Conservation (phyloP, 2,329 filamentous ascomycete genomes). For the Anisogramma anomala region DNA sequence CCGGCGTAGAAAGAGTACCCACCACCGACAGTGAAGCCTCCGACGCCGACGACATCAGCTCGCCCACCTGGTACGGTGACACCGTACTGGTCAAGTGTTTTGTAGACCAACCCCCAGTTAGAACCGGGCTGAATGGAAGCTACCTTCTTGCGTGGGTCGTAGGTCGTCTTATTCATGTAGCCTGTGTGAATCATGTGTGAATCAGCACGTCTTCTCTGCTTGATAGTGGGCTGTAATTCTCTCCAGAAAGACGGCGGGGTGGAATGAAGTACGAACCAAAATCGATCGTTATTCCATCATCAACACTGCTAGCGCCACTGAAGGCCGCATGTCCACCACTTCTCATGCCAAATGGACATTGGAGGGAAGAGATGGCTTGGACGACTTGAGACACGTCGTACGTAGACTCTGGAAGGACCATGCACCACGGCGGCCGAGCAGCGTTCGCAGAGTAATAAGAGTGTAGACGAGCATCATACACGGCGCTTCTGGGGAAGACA, state of each 20-base stretch:
- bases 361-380: neutral
- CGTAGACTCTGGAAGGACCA: neutral
- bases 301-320: constrained; percentile 17
- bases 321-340: constrained; percentile 21
- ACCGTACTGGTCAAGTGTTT: constrained; percentile 14
- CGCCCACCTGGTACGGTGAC: constrained; percentile 17
- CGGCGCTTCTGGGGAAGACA: neutral
- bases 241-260: no score
- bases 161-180: constrained; percentile 22
- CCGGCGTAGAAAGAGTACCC: constrained; percentile 23
- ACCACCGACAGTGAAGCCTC: constrained; percentile 18
- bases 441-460: constrained; percentile 3
- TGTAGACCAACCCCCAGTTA: constrained; percentile 20
- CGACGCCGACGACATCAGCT: constrained; percentile 18
- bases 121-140: constrained; percentile 22
- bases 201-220: neutral
- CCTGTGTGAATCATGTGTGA: constrained; percentile 11
- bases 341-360: constrained; percentile 12
- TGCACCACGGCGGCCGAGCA: neutral
- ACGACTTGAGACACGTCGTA: neutral
- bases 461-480: constrained; percentile 1
- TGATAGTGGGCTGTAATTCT: no score
- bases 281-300: constrained; percentile 20
- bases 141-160: constrained; percentile 19
- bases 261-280: constrained; percentile 14